Evolutionary conservation across 768 basidiomycete genomes (phyloP), one percentile per base, ranked within the genome.

Genomic region (Mycena floridula): DNA sequence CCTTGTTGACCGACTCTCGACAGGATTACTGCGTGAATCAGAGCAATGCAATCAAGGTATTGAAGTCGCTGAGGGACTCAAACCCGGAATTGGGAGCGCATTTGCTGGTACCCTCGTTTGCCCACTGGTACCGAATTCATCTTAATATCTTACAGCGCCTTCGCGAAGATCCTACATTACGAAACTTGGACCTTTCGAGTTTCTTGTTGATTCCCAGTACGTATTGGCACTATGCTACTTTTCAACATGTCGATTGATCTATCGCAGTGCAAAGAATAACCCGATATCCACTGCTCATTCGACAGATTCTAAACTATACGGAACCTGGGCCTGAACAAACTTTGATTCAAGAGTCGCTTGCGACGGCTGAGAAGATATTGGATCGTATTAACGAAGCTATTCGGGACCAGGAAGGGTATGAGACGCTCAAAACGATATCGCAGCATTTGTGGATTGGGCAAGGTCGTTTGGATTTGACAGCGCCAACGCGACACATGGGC

Each of bases 11-110:
- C n/a, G 42, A 25, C 23, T 32, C 23, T 20, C 28, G 15, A 7
- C 49, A 93, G 84, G 81, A 82, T 44, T 97, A 96, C 56, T 97
- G 95, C 50, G 79, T 92, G 44, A 94, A 97, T 51, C 94, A 96
- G 61, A 70, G 68, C 7, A 81, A 70, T 9, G 90, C 86, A 0
- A 85, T 82, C 52, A 85, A 82, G 54, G 77, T 85, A 3, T 67
- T 95, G 25, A 82, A 89, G 50, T 81, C 84, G 0, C 59, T 88
- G 47, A 71, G 89, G 37, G 77, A 85, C 42, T 72, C 72, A 3
- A 85, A 88, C 48, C 70, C 78, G 0, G 79, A 78, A 18, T 62
- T 95, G 8, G 76, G 77, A 1, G 57, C 65, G 11, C 82, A 84
- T 56, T 64, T 94, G 22, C 81, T 84, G 69, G 89, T 89, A 46